Base-by-base conservation (phyloP, 768 basidiomycete genomes). In the Lyophyllum shimeji region DNA sequence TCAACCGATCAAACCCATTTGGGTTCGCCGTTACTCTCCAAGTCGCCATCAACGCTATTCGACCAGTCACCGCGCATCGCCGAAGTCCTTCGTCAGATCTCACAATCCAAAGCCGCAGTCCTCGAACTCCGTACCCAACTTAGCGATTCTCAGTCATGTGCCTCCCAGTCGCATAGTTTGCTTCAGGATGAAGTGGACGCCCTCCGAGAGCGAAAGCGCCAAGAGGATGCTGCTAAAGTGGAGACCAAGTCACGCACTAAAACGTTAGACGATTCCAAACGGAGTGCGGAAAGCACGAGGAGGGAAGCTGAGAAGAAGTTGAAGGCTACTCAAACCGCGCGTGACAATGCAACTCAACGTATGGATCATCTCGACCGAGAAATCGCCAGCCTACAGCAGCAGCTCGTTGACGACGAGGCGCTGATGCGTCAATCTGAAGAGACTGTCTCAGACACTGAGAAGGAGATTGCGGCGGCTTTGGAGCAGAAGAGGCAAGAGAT, bases 271-370 rank as follows among this genome's bases (percentile, higher is more conserved):
- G 96, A 99, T 68, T 75, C 84, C 52, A 90, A 88, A 71, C 86
- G 96, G 29, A 76, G 76, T 25, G 93, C 94, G 11, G 97, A 99
- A 71, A 77, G 82, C 49, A 71, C 77, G 50, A 89, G 85, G 67
- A 81, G 85, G 44, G 95, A 98, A 46, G 93, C 89, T 3, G 96
- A 98, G 72, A 94, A 91, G 76, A 86, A 86, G 62, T 78, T 95
- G 56, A 89, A 86, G 63, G 76, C 79, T n/a, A 84, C 83, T 15
- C 84, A 86, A 67, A 77, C 66, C 42, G 74, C 80, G 57, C 82
- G 87, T 31, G 86, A 90, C 64, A 85, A 78, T 52, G 81, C 87
- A 0, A 75, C 69, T 20, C 79, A 77, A 62, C 78, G 81, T 40
- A 79, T 88, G 65, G 79, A 81, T 27, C 74, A 77, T 56, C 74